These are phyloP conservation scores for Citeromyces hawaiiensis DNA, from an alignment of 1,139 yeast genomes.

Conservation along the genomic window DNA sequence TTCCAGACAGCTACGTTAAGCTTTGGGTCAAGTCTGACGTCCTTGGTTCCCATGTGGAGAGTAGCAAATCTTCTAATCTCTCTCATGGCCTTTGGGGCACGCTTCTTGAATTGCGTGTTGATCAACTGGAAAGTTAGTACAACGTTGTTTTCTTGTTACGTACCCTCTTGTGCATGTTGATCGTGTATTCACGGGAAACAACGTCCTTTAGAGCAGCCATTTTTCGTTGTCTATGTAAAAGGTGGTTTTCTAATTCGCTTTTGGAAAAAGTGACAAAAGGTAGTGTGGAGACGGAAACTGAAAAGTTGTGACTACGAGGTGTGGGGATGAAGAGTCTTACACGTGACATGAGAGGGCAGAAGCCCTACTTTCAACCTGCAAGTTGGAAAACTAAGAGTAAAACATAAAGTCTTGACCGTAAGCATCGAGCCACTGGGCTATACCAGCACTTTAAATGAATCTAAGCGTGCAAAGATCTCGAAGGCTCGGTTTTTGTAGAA, in stretches of 20 bases:
- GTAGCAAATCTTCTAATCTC: constrained; percentile 98
- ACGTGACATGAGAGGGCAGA: not conserved
- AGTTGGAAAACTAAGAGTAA: too few species aligned
- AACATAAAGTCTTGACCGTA: too few species aligned
- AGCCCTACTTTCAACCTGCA: not conserved
- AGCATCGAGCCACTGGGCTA: too few species aligned
- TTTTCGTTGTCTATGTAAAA: constrained; percentile 9
- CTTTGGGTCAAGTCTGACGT: constrained; percentile 98
- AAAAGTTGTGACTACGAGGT: not conserved
- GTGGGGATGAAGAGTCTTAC: not conserved
- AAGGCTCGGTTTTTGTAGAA: too few species aligned
- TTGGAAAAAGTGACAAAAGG: not conserved
- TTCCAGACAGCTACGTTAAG: constrained; percentile 98
- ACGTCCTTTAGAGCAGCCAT: constrained; percentile 82
- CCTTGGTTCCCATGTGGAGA: constrained; percentile 98
- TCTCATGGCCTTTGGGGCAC: constrained; percentile 99
- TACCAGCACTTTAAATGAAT: too few species aligned
- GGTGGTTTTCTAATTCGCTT: constrained; percentile 1
- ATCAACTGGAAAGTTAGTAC: constrained; percentile 42
- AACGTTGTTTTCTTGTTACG: constrained; percentile 20
- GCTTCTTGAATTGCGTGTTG: constrained; percentile 98
- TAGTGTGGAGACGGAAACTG: not conserved
- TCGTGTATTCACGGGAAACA: constrained; percentile 99
- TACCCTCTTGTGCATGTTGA: constrained; percentile 99
- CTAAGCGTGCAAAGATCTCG: too few species aligned